Evolutionary conservation across 257 asterid genomes (phyloP).

Genomic region (Salvia hispanica): DNA sequence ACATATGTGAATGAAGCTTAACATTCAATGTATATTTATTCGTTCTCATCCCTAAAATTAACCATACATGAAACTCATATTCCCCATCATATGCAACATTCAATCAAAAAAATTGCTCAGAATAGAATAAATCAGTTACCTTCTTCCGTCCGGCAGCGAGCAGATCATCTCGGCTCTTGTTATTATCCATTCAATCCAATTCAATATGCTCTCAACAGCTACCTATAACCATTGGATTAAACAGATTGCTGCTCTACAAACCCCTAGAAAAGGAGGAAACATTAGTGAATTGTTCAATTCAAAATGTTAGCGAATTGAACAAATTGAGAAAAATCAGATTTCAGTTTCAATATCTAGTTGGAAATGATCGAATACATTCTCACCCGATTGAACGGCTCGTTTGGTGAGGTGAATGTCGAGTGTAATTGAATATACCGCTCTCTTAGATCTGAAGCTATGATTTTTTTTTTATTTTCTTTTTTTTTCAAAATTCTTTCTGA

Average conservation of each 20-base stretch:
- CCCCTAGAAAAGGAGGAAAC: slow-evolving; percentile 22
- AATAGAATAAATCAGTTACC: slow-evolving; percentile 43
- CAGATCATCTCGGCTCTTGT: slow-evolving; percentile 81
- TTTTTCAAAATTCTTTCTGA: neutral
- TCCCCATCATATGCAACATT: too few relatives aligned
- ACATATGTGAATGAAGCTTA: too few relatives aligned
- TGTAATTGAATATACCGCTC: slow-evolving; percentile 26
- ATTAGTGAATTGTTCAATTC: neutral
- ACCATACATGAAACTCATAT: too few relatives aligned
- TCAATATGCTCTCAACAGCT: slow-evolving; percentile 43
- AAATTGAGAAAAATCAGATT: slow-evolving; percentile 10
- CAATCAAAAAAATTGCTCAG: too few relatives aligned
- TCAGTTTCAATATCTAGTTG: slow-evolving; percentile 24
- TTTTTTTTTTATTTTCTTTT: neutral
- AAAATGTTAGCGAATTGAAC: slow-evolving; percentile 1
- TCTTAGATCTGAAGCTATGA: slow-evolving; percentile 45
- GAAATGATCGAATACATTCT: slow-evolving; percentile 22
- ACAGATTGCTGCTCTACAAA: slow-evolving; percentile 40
- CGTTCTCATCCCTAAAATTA: too few relatives aligned
- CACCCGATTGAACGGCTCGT: slow-evolving; percentile 34
- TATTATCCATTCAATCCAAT: slow-evolving; percentile 74
- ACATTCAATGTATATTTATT: too few relatives aligned
- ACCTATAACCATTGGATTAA: slow-evolving; percentile 43
- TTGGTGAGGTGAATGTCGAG: slow-evolving; percentile 32
- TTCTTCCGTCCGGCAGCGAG: slow-evolving; percentile 90